Base-by-base conservation (phyloP, 495 filamentous ascomycete species). In the Xylaria curta region DNA sequence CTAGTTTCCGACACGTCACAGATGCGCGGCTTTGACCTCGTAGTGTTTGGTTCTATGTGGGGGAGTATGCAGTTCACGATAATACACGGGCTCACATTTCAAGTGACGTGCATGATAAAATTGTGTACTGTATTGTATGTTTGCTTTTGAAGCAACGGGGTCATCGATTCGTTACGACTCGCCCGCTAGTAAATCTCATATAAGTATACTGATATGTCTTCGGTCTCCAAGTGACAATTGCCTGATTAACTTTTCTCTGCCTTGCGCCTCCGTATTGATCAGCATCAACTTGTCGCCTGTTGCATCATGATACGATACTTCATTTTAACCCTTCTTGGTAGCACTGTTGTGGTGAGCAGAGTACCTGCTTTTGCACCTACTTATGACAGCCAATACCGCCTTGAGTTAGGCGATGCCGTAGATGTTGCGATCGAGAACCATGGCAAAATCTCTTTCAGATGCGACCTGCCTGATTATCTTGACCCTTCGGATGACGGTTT, bases 401-500 rank as follows among this genome's bases (percentile, higher is more conserved):
- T 63, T n/a, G 62, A 28, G 42, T 42, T 28, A 51, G 62, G 8
- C 24, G 28, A 47, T 10, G n/a, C 40, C 15, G 24, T 13, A 19
- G 42, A 10, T 17, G 21, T 47, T 36, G 24, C 10, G 5, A 33
- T 13, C 28, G 26, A 12, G 7, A 36, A 15, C 24, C 15, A 49
- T 21, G 13, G 10, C 28, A 31, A 31, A 31, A 28, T 12, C 40
- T 36, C 40, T n/a, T 65, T 31, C 40, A 24, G 8, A 24, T 66
- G 63, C 13, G 63, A 66, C 31, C 63, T 53, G 15, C 44, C 63
- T 53, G 46, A 13, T 8, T 7, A 24, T 4, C 4, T 66, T 24
- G 47, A 66, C 21, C 63, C 63, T 53, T 66, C 47, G 9, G 31
- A 5, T 8, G 63, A 66, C 12, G 63, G 64, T 2, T 24, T 66